These are phyloP conservation scores for Cucurbita moschata DNA, from an alignment of 306 rosid genomes.

Conservation along the genomic window DNA sequence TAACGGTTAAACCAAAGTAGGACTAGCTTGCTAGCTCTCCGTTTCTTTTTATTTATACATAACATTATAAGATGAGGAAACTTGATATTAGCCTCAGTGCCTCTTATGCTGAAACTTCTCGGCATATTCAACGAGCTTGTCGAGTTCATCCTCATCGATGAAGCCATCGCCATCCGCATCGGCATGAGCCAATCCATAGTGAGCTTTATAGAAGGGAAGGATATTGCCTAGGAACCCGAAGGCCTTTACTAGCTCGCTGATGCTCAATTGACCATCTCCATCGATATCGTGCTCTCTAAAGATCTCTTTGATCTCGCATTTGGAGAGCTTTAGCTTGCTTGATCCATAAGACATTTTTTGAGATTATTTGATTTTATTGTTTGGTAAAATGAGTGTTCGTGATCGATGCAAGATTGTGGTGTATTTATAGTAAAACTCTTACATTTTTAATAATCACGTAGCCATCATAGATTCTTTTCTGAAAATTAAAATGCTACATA, in stretches of 20 bases:
- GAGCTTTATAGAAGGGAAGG: neutral
- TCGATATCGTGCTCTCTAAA: conserved; percentile 6
- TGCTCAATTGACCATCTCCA: neutral
- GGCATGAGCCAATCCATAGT: neutral
- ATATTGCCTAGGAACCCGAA: neutral
- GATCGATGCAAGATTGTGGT: neutral
- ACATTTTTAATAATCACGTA: neutral
- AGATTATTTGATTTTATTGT: neutral
- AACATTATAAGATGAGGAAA: neutral
- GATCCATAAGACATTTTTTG: neutral
- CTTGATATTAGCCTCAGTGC: neutral
- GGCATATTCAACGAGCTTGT: conserved; percentile 1
- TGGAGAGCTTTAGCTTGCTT: neutral
- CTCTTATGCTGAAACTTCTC: neutral
- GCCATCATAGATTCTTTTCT: neutral
- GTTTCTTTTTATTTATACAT: neutral
- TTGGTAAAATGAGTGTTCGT: neutral
- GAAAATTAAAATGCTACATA: neutral
- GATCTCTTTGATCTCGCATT: neutral
- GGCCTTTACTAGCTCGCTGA: neutral
- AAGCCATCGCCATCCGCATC: conserved; percentile 13
- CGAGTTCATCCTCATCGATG: neutral
- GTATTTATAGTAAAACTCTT: neutral
- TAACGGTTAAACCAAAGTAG: neutral
- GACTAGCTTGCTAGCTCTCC: neutral